Evolutionary conservation across 2,329 filamentous ascomycete genomes (phyloP), one percentile per base, ranked within the genome.

Genomic region (Aureobasidium leucospermi): DNA sequence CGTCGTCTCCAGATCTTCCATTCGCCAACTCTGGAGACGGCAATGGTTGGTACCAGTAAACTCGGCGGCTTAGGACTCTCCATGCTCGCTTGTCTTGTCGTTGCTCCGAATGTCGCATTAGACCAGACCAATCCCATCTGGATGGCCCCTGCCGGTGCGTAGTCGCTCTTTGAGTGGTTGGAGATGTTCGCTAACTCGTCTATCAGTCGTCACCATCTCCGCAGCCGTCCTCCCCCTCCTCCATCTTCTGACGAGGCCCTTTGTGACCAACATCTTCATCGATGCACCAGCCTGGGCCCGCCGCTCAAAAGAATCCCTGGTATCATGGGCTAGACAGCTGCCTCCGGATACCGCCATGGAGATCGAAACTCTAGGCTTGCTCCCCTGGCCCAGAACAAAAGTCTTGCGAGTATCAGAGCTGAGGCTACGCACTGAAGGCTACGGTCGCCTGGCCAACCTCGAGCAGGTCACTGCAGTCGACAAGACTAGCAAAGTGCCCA

Each of bases 241-340:
- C 23, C 77, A 81, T 38, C 87, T 85, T 70, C 81, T 81, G 48
- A 84, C 86, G 1, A 78, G 83, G 0, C 87, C 89, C 3, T 89
- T 88, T 67, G 88, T 93, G 7, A 84, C 85, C 42, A 85, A 85
- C 67, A 79, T 94, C 61, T 84, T 88, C 71, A 75, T 94, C 52
- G 81, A 82, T 23, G 77, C 92, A 1, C 90, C 90, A 0, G 70
- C 77, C 0, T 81, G 81, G 64, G 88, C 87, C 15, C 83, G 87
- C 46, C 72, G 78, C 41, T 87, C 85, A 0, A 81, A 80, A 36
- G 74, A 80, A 31, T 72, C 79, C 52, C 75, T 88, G 23, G 73
- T 79, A 60, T 78, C 79, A 58, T 86, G 81, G 68, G 73, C 81
- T 34, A 72, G 68, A 48, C 68, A 70, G 31, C 71, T 81, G 1